These are phyloP conservation scores for Colletotrichum tanaceti DNA, from an alignment of 2,329 filamentous ascomycete genomes.

Conservation along the genomic window DNA sequence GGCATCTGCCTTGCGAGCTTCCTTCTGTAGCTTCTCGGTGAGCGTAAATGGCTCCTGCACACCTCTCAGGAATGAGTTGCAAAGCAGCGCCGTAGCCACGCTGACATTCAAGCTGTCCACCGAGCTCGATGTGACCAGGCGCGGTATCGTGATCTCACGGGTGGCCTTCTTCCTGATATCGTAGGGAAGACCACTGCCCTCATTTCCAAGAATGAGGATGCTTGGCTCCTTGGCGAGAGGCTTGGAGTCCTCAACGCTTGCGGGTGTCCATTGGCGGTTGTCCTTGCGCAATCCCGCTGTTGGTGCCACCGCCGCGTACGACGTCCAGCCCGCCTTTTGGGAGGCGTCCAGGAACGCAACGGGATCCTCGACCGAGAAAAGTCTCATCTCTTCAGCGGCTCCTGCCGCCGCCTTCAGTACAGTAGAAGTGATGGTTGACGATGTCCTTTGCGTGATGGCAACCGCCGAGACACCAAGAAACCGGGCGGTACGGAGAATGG, in stretches of 20 bases:
- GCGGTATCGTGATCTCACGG: conserved; percentile 73
- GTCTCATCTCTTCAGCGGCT: conserved; percentile 81
- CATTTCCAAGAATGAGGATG: conserved; percentile 85
- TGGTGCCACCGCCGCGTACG: conserved; percentile 79
- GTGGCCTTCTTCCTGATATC: conserved; percentile 75
- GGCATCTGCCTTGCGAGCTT: conserved; percentile 47
- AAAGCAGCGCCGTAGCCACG: conserved; percentile 84
- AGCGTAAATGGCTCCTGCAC: conserved; percentile 45
- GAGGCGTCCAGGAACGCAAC: conserved; percentile 77
- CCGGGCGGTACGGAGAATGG: conserved; percentile 86
- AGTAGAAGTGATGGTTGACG: conserved; percentile 79
- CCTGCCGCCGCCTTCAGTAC: conserved; percentile 90
- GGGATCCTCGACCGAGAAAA: conserved; percentile 77
- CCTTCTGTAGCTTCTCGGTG: conserved; percentile 50
- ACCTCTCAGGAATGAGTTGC: conserved; percentile 72
- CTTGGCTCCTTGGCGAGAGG: conserved; percentile 72
- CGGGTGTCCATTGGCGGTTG: conserved; percentile 58
- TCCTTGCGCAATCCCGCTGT: conserved; percentile 50
- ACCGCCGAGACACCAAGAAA: conserved; percentile 93
- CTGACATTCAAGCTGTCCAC: conserved; percentile 96
- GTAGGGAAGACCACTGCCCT: conserved; percentile 78
- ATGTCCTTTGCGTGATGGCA: conserved; percentile 78
- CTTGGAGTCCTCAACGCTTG: conserved; percentile 60
- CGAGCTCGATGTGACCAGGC: conserved; percentile 61
- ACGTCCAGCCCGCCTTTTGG: conserved; percentile 79